Evolutionary conservation across 225 moss, liverwort and hornwort genomes (phyloP), one percentile per base, ranked within the genome.

Genomic region (Sphagnum contortum): DNA sequence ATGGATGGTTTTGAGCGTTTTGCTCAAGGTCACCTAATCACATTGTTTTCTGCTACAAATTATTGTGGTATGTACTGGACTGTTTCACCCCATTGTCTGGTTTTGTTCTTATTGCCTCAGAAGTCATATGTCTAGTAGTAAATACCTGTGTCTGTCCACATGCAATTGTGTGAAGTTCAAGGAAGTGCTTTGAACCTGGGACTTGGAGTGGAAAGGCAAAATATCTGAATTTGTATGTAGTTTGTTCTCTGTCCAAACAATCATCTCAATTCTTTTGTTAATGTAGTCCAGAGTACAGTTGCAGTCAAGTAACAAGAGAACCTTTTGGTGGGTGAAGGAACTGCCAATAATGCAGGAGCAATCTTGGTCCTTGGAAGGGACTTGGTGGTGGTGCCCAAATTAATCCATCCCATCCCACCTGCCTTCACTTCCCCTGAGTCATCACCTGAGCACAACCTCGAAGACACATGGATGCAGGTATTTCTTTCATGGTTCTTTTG

Each of bases 1-100:
- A 92, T 92, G 91, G 91, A 92, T 71, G 91, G 91, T 9, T 92
- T 92, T 70, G 91, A 92, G 73, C 89, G 91, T n/a, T 92, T 92
- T 59, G 91, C 91, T 0, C 89, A 92, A 72, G 91, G 91, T 4
- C 91, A 92, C 71, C 50, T 92, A 54, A 92, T 92, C 47, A 92
- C 91, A 5, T 55, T 89, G 9, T 92, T 92, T 70, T 92, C 91
- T 48, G 91, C 91, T 14, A 92, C 91, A 2, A 92, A 92, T 74
- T 92, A 92, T 58, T 92, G 91, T 58, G 91, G 91, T 89, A 84
- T 61, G 80, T 47, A 53, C 11, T 57, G 5, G 48, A 44, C 53
- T 47, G 12, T 52, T 4, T 11, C 2, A 44, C 4, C 12, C 3
- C 9, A 52, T 52, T 6, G 52, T 5, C 6, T 9, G 9, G 4